Evolutionary conservation across 805 yeast genomes (phyloP).

Genomic region (Scheffersomyces amazonensis): DNA sequence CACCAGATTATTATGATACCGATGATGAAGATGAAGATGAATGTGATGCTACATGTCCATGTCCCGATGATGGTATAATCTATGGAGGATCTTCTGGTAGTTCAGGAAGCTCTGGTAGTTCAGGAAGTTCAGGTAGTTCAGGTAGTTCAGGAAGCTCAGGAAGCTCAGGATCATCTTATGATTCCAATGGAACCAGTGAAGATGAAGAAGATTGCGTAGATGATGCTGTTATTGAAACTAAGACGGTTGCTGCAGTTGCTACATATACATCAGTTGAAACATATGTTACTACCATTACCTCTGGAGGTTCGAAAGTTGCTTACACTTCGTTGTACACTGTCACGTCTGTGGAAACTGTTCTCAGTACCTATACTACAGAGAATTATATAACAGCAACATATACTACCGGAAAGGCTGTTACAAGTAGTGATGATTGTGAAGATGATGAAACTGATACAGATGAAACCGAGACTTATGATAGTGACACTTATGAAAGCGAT

Average conservation of each 20-base stretch:
- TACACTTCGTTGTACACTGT: background rate
- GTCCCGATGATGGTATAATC: slow-evolving; percentile 2
- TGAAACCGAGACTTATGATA: background rate
- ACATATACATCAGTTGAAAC: slow-evolving; percentile 8
- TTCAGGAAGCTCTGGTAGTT: slow-evolving; percentile 7
- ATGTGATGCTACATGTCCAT: slow-evolving; percentile 9
- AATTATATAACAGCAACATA: background rate
- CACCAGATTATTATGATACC: slow-evolving; percentile 1
- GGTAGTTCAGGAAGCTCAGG: slow-evolving; percentile 8
- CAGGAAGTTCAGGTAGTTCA: slow-evolving; percentile 9
- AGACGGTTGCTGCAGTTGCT: slow-evolving; percentile 1
- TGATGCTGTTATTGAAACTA: slow-evolving; percentile 1
- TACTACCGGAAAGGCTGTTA: background rate
- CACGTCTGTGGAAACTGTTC: background rate
- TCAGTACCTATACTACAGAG: slow-evolving; percentile 1
- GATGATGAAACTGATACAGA: slow-evolving; percentile 1
- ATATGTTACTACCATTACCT: slow-evolving; percentile 7
- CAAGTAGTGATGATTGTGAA: slow-evolving; percentile 1
- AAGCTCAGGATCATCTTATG: slow-evolving; percentile 10
- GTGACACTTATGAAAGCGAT: background rate
- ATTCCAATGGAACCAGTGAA: slow-evolving; percentile 6
- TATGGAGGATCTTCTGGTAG: slow-evolving; percentile 5
- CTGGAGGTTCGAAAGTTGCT: slow-evolving; percentile 3
- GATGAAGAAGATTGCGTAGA: slow-evolving; percentile 5
- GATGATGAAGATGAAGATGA: slow-evolving; percentile 15